These are phyloP conservation scores for Tanacetum coccineum DNA, from an alignment of 129 eudicot genomes.

Conservation along the genomic window DNA sequence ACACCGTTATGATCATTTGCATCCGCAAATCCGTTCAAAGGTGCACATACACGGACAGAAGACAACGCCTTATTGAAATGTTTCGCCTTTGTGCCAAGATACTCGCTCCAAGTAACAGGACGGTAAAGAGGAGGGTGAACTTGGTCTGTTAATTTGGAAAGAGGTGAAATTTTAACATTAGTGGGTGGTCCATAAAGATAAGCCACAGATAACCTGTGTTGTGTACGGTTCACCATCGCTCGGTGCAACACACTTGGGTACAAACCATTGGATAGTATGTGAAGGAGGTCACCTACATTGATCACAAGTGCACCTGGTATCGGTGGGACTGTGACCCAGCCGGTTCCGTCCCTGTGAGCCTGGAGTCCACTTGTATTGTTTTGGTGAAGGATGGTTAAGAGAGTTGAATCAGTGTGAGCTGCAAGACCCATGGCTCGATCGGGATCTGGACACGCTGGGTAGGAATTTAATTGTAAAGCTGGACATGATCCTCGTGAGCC, in stretches of 20 bases:
- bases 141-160: conserved; percentile 50
- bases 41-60: conserved; percentile 46
- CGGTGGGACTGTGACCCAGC: conserved; percentile 77
- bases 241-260: conserved; percentile 83
- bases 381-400: conserved; percentile 74
- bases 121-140: conserved; percentile 63
- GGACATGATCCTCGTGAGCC: conserved; percentile 40
- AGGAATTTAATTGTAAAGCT: conserved; percentile 71
- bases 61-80: conserved; percentile 72
- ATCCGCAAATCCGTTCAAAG: conserved; percentile 44
- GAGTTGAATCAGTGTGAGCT: conserved; percentile 67
- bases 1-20: conserved; percentile 47
- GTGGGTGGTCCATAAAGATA: conserved; percentile 75
- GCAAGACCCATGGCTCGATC: conserved; percentile 90
- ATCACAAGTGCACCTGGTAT: conserved; percentile 58
- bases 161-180: conserved; percentile 53
- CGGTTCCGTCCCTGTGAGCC: conserved; percentile 47
- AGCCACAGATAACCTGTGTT: conserved; percentile 61
- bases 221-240: conserved; percentile 71
- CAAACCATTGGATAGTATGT: conserved; percentile 73
- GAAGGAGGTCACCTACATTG: conserved; percentile 77
- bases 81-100: conserved; percentile 67
- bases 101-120: conserved; percentile 80
- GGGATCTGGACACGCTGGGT: conserved; percentile 91
- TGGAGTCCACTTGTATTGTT: conserved; percentile 78